Evolutionary conservation across 2,329 filamentous ascomycete species (phyloP).

Genomic region (Diplodia seriata): DNA sequence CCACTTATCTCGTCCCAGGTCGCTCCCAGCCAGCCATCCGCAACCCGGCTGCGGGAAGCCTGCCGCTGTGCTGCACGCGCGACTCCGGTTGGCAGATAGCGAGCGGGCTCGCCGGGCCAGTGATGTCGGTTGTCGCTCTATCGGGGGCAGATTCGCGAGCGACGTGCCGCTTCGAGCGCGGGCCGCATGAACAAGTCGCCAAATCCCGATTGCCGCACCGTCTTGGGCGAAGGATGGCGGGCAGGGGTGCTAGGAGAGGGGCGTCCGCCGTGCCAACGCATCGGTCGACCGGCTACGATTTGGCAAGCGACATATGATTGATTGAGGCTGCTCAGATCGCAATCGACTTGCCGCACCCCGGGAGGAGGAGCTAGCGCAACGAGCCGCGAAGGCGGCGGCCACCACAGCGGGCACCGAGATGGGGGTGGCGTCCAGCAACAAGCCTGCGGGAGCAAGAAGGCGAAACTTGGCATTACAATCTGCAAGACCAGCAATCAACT

Average conservation of each 20-base stretch:
- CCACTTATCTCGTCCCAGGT: slow-evolving; percentile 7
- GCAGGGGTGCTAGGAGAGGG: slow-evolving; percentile 9
- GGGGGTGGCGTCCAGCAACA: slow-evolving; percentile 6
- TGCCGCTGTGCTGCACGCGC: slow-evolving; percentile 12
- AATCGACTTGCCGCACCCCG: slow-evolving; percentile 11
- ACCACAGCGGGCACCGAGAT: slow-evolving; percentile 23
- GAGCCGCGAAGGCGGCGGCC: slow-evolving; percentile 20
- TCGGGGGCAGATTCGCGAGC: slow-evolving; percentile 25
- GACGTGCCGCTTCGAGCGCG: slow-evolving; percentile 12
- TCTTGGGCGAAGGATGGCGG: slow-evolving; percentile 26
- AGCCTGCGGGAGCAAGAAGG: background rate
- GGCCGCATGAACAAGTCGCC: slow-evolving; percentile 21
- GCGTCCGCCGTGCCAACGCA: slow-evolving; percentile 46
- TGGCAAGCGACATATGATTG: slow-evolving; percentile 21
- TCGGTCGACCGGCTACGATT: slow-evolving; percentile 36
- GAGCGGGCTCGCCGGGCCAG: slow-evolving; percentile 7
- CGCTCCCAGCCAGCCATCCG: slow-evolving; percentile 21
- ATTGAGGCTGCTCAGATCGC: slow-evolving; percentile 16
- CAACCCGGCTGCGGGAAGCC: slow-evolving; percentile 17
- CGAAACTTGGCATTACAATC: slow-evolving; percentile 18
- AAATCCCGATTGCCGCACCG: slow-evolving; percentile 21
- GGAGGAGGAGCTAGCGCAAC: slow-evolving; percentile 6
- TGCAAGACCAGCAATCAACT: background rate
- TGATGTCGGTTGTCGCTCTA: slow-evolving; percentile 10
- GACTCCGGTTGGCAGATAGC: slow-evolving; percentile 6